These are phyloP conservation scores for Eutrema japonicum DNA, from an alignment of 345 rosid genomes.

Conservation along the genomic window DNA sequence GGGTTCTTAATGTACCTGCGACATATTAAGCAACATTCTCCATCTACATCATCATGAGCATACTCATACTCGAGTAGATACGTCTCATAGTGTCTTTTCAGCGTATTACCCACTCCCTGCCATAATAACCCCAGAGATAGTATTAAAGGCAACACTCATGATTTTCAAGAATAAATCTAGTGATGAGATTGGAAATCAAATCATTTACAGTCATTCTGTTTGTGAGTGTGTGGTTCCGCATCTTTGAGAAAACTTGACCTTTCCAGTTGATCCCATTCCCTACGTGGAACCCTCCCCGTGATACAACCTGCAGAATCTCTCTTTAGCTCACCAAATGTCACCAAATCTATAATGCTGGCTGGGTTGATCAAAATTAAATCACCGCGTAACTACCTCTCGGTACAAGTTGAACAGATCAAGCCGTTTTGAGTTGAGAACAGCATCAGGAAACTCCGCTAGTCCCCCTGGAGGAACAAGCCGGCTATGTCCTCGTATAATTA, in stretches of 20 bases:
- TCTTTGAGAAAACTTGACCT: constrained; percentile 99
- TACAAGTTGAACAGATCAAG: constrained; percentile 96
- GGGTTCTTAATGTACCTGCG: constrained; percentile 60
- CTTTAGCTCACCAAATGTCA: constrained; percentile 26
- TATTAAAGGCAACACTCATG: not conserved
- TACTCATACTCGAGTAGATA: constrained; percentile 93
- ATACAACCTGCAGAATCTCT: constrained; percentile 73
- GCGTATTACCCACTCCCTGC: constrained; percentile 96
- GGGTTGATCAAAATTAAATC: constrained; percentile 10
- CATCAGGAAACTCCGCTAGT: constrained; percentile 91
- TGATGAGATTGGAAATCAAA: constrained; percentile 18
- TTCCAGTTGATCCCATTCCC: constrained; percentile 99
- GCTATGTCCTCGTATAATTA: constrained; percentile 86
- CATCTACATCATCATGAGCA: constrained; percentile 98
- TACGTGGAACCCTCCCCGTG: constrained; percentile 98
- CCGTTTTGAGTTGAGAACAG: constrained; percentile 91
- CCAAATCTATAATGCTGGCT: constrained; percentile 23
- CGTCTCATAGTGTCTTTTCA: constrained; percentile 95
- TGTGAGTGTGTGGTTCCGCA: constrained; percentile 97
- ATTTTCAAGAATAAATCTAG: constrained; percentile 1
- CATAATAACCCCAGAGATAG: constrained; percentile 1
- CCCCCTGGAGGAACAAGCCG: constrained; percentile 99
- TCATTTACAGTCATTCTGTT: constrained; percentile 93
- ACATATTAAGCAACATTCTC: constrained; percentile 97
- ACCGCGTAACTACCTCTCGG: constrained; percentile 69